A percentile compares a stretch with the other conserved stretches of the same genome.
phyloP scores from a whole-genome alignment of 192 early-diverging fungal species.

The Backusella tuberculispora region DNA sequence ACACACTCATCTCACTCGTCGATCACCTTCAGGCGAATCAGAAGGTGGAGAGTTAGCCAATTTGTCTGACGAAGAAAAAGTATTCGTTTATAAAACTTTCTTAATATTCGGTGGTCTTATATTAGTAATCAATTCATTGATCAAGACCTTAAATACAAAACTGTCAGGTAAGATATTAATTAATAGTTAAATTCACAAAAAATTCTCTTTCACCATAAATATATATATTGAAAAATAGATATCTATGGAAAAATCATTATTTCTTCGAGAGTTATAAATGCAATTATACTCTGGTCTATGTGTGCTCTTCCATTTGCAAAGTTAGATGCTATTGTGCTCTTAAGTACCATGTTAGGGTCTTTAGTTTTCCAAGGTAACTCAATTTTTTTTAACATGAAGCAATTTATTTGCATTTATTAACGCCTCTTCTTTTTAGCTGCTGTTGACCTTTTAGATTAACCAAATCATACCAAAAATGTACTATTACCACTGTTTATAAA shows the following conservation, averaged over 20 bases:
- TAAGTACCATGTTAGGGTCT: slow-evolving; percentile 36
- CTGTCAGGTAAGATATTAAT: slow-evolving; percentile 28
- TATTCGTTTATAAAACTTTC: slow-evolving; percentile 45
- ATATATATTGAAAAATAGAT: slow-evolving; percentile 15
- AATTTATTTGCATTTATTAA: slow-evolving; percentile 12
- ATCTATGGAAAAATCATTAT: slow-evolving; percentile 43
- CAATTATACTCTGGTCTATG: slow-evolving; percentile 37
- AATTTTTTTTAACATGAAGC: background rate
- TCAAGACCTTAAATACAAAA: slow-evolving; percentile 42
- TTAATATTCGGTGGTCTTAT: slow-evolving; percentile 40
- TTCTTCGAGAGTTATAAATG: slow-evolving; percentile 31
- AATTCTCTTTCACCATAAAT: background rate
- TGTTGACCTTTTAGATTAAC: slow-evolving; percentile 22
- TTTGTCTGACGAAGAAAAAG: slow-evolving; percentile 30
- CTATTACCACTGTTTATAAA: background rate
- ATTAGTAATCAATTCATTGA: slow-evolving; percentile 37
- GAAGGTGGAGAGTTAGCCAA: background rate
- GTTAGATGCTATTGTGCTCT: slow-evolving; percentile 33
- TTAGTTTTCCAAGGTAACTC: slow-evolving; percentile 35
- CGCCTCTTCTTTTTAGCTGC: slow-evolving; percentile 10
- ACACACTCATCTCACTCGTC: background rate
- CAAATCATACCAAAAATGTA: background rate
- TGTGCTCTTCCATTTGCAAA: slow-evolving; percentile 40
- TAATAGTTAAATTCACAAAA: background rate
- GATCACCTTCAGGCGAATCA: background rate